Percentiles rank a stretch among this genome's conserved stretches.
Evolutionary conservation across 2,329 filamentous ascomycete genomes (phyloP).

Genomic region (Aureobasidium sp.): DNA sequence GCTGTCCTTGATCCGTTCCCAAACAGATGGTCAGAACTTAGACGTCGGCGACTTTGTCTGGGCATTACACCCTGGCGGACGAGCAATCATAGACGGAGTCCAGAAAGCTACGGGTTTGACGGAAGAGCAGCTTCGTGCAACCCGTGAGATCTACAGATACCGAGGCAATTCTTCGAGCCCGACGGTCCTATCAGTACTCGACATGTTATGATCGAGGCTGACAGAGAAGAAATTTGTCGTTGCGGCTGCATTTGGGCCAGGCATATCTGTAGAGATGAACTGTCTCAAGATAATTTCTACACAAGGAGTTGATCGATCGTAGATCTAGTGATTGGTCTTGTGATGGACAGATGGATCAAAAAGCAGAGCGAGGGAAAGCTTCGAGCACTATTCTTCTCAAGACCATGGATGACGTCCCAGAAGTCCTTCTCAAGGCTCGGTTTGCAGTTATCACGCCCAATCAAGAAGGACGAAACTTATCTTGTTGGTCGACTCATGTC

Average conservation of each 20-base stretch:
- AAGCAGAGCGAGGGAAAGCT: too few relatives aligned
- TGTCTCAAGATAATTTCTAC: too few relatives aligned
- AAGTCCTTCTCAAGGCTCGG: too few relatives aligned
- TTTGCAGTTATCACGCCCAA: too few relatives aligned
- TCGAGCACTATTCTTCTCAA: too few relatives aligned
- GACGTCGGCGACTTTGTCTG: slow-evolving; percentile 55
- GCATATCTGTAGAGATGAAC: neutral
- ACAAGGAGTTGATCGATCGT: too few relatives aligned
- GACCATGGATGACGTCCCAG: too few relatives aligned
- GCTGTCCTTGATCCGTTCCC: neutral
- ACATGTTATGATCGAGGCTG: slow-evolving; percentile 40
- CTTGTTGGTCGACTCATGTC: too few relatives aligned
- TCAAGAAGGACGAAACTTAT: too few relatives aligned
- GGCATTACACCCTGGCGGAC: slow-evolving; percentile 64
- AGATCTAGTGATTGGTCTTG: too few relatives aligned
- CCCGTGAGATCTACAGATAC: slow-evolving; percentile 59
- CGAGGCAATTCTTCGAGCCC: slow-evolving; percentile 61
- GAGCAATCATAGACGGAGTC: slow-evolving; percentile 57
- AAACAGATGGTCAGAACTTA: neutral
- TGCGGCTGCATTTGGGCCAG: neutral
- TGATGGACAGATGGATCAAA: too few relatives aligned
- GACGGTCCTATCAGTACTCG: slow-evolving; percentile 60
- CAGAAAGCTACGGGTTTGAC: slow-evolving; percentile 50
- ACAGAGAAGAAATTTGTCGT: neutral
- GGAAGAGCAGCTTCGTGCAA: slow-evolving; percentile 58